Evolutionary conservation across 306 rosid genomes (phyloP), one percentile per base, ranked within the genome.

Genomic region (Cicer judaicum): DNA sequence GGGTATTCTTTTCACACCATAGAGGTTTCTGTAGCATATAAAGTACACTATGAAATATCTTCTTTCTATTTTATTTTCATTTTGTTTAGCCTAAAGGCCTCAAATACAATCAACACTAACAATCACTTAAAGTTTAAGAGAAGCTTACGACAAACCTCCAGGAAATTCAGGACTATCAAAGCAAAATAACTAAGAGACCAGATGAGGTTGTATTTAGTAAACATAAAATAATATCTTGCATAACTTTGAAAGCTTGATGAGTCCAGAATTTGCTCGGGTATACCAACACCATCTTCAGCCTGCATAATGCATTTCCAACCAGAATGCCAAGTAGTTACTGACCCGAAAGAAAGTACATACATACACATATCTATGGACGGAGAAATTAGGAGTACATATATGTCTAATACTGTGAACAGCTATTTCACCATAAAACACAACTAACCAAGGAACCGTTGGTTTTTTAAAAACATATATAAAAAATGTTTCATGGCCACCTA

Each of bases 271-370:
- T 94, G 85, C 89, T 88, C 99, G 0, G 99, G 99, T 77, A 94
- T 57, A 64, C 99, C 97, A 55, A 87, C 68, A 70, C 99, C 99
- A 68, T 94, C 97, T 80, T 94, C 97, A 68, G 97, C 97, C 98
- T 91, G 97, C 82, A 85, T 52, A 77, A 82, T 48, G 64, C 59
- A 78, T 52, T 65, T 64, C 80, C 76, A 81, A 77, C 71, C 78
- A 82, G 74, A 53, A 72, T 13, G 65, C 75, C 41, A 66, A 53
- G 72, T 57, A 78, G 46, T 72, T 43, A 80, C 73, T 64, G 38
- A 74, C 61, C 70, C 10, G 38, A 65, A 73, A 68, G 59, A 43
- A 67, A 67, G 43, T 15, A 12, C 7, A 19, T 76, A 3, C 39
- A 56, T 70, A 53, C 69, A 74, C 43, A 52, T 48, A 43, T 12